Conservation (phyloP, 257 asterid genomes). For the Penstemon newberryi region DNA sequence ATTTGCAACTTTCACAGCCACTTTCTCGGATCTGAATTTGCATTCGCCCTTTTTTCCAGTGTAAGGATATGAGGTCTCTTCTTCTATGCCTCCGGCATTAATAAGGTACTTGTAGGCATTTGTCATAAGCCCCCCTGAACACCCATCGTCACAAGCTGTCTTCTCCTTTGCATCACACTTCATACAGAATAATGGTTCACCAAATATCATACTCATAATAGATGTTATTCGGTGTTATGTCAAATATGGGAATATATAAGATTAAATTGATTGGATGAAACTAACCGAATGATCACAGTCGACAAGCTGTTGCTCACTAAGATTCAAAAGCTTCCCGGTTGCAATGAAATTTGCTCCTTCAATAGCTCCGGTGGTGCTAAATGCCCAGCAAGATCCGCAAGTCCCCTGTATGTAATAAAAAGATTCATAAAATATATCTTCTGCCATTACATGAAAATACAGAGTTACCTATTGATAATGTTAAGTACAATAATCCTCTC, state of each 20-base stretch:
- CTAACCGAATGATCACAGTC: slow-evolving; percentile 82
- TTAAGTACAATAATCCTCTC: too few relatives aligned
- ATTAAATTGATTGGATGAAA: background rate
- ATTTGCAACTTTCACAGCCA: slow-evolving; percentile 52
- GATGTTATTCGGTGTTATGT: too few relatives aligned
- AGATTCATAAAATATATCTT: background rate
- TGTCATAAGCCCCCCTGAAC: slow-evolving; percentile 86
- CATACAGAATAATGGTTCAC: background rate
- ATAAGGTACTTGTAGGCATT: slow-evolving; percentile 80
- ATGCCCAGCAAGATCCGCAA: slow-evolving; percentile 95
- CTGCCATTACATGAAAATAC: too few relatives aligned
- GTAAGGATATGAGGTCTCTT: slow-evolving; percentile 63
- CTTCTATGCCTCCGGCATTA: slow-evolving; percentile 74
- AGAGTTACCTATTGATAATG: too few relatives aligned
- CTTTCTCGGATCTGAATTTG: slow-evolving; percentile 49
- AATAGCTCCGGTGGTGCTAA: slow-evolving; percentile 79
- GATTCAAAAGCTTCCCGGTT: slow-evolving; percentile 67
- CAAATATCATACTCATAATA: too few relatives aligned
- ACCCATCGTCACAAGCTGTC: slow-evolving; percentile 66
- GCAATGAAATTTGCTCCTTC: slow-evolving; percentile 86
- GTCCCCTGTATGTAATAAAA: slow-evolving; percentile 46
- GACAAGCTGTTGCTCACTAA: slow-evolving; percentile 87
- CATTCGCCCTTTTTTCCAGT: slow-evolving; percentile 66
- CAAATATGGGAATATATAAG: background rate
- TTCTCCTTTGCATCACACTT: slow-evolving; percentile 63